A percentile compares a stretch with the other conserved stretches of the same genome.
phyloP scores from a whole-genome alignment of 2,329 filamentous ascomycete species.

The Calycina herbarum region DNA sequence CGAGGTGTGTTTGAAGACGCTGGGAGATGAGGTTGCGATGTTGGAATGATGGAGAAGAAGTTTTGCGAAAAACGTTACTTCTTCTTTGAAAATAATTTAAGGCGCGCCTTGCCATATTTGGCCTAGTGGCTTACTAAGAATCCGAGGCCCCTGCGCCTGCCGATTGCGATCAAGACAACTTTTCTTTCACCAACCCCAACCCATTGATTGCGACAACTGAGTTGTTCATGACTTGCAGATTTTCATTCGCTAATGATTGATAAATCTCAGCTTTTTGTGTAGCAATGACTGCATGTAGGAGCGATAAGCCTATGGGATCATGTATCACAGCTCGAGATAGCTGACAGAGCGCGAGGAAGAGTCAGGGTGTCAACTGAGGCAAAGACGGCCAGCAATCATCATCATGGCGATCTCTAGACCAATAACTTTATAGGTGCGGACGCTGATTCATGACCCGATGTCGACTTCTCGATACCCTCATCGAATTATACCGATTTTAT shows the following conservation, averaged over 20 bases:
- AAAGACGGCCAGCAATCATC: background rate
- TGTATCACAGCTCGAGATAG: background rate
- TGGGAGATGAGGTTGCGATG: slow-evolving; percentile 25
- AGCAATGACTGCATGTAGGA: background rate
- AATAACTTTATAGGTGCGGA: background rate
- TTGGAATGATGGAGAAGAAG: slow-evolving; percentile 16
- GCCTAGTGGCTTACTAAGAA: slow-evolving; percentile 9
- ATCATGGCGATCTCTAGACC: background rate
- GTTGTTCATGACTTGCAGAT: background rate
- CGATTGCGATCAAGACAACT: background rate
- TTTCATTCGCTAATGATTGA: background rate
- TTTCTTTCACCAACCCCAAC: background rate
- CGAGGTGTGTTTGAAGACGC: slow-evolving; percentile 24
- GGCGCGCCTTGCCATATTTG: slow-evolving; percentile 7
- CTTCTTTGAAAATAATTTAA: slow-evolving; percentile 12
- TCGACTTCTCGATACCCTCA: background rate
- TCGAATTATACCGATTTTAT: background rate
- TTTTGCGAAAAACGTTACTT: slow-evolving; percentile 24
- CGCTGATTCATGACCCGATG: background rate
- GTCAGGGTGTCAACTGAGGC: background rate
- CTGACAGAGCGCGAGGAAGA: background rate
- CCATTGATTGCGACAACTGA: no score
- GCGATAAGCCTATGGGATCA: slow-evolving; percentile 1
- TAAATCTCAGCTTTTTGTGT: background rate
- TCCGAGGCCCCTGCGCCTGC: background rate